Conservation (phyloP, 768 basidiomycete genomes). For the Postia placenta region DNA sequence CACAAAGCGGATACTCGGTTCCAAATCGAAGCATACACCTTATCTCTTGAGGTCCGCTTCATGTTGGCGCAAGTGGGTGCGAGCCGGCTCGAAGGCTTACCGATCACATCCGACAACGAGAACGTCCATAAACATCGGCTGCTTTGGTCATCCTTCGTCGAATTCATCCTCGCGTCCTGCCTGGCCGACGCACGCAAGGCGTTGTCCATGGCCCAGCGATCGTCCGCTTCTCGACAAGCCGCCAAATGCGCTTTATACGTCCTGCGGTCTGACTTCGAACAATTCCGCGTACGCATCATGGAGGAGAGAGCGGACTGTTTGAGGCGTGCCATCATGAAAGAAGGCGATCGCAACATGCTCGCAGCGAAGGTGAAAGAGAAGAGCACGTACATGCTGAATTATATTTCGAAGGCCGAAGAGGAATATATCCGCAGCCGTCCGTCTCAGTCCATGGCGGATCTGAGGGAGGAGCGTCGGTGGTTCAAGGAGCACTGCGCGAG, state of each 20-base stretch:
- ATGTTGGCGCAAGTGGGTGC: conserved; percentile 26
- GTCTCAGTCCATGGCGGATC: conserved; percentile 2
- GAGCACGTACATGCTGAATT: conserved; percentile 2
- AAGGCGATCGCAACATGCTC: conserved; percentile 1
- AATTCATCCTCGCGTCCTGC: conserved; percentile 23
- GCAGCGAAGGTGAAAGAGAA: conserved; percentile 7
- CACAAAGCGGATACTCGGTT: conserved; percentile 30
- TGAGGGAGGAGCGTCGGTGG: conserved; percentile 20
- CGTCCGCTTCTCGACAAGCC: conserved; percentile 23
- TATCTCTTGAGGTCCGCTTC: conserved; percentile 30
- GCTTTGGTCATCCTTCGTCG: conserved; percentile 18
- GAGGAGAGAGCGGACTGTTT: conserved; percentile 5
- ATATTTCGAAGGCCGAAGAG: neutral
- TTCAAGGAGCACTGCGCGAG: conserved; percentile 19
- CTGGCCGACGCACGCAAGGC: conserved; percentile 21
- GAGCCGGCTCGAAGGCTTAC: conserved; percentile 16
- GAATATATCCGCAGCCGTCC: conserved; percentile 22
- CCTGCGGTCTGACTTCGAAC: conserved; percentile 22
- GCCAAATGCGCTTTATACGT: conserved; percentile 16
- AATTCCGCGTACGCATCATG: conserved; percentile 19
- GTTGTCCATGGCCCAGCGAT: conserved; percentile 14
- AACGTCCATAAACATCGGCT: conserved; percentile 6
- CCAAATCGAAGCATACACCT: conserved; percentile 28
- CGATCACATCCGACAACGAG: conserved; percentile 1
- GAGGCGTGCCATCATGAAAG: neutral